Base-by-base conservation (phyloP, 345 rosid species). In the Dovyalis caffra region DNA sequence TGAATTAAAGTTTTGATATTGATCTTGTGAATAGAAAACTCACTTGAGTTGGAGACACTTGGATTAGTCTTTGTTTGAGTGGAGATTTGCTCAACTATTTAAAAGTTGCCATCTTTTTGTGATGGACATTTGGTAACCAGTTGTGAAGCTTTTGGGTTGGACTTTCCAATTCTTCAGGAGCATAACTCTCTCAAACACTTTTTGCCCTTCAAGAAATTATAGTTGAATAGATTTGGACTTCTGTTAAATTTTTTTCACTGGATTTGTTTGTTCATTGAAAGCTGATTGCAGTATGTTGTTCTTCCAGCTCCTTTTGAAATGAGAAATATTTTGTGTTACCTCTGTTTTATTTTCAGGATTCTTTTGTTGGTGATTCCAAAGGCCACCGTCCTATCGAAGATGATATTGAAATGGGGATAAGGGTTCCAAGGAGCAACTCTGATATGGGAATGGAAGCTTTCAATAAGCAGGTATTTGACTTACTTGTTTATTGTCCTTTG, bases 381-480 rank as follows among this genome's bases (percentile, higher is more conserved):
- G 72, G 80, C 35, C 79, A 70, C 68, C 80, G 74, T 47, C 80
- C 84, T 20, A 61, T 74, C 47, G 68, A 76, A 69, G 53, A 74
- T 64, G 95, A 87, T 75, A 79, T 90, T 3, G 95, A 90, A 80
- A 90, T 90, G 95, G 91, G 95, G 66, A 49, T 37, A 43, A 85
- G 37, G 57, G 66, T 31, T 70, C 77, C 89, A 0, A 78, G 82
- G 70, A 79, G 84, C 71, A 86, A 73, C 83, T 80, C 91, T 0
- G 90, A 90, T 62, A 72, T 80, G 84, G 95, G 92, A 78, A 83
- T 88, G 85, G 90, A 87, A 62, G 81, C 88, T 82, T 90, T 90
- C 84, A 78, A 86, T 72, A 87, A 83, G 84, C 91, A 90, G 91
- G 95, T 87, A 68, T 68, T 32, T 35, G 31, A 14, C 56, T 23